Percentiles rank a stretch among this genome's conserved stretches.
These are phyloP conservation scores for Cyberlindnera petersonii DNA, from an alignment of 805 yeast genomes.

Conservation along the genomic window DNA sequence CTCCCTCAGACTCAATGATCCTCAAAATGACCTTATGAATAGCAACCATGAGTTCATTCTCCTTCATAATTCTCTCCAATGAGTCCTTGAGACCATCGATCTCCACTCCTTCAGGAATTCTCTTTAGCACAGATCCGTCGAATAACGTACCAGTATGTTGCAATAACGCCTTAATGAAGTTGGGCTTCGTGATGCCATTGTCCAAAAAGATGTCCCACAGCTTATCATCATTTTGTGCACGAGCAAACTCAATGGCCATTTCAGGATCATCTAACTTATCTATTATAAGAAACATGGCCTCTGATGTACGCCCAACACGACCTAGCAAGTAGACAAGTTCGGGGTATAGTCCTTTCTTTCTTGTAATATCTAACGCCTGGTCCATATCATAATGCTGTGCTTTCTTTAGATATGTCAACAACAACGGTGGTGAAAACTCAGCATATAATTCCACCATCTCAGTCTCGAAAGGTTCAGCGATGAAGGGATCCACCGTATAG, in stretches of 20 bases:
- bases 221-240: slow-evolving; percentile 42
- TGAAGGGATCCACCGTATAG: slow-evolving; percentile 50
- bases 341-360: slow-evolving; percentile 45
- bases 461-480: slow-evolving; percentile 58
- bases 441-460: slow-evolving; percentile 63
- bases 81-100: slow-evolving; percentile 64
- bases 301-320: slow-evolving; percentile 70
- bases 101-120: slow-evolving; percentile 57
- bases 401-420: slow-evolving; percentile 58
- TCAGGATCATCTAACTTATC: slow-evolving; percentile 75
- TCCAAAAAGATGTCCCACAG: slow-evolving; percentile 75
- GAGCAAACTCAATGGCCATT: slow-evolving; percentile 75
- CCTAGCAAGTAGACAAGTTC: slow-evolving; percentile 84
- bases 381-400: slow-evolving; percentile 65
- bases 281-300: slow-evolving; percentile 74
- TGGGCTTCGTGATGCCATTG: slow-evolving; percentile 66
- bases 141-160: slow-evolving; percentile 61
- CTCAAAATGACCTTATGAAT: slow-evolving; percentile 54
- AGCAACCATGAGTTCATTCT: slow-evolving; percentile 51
- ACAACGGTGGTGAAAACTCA: slow-evolving; percentile 48
- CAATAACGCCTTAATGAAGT: slow-evolving; percentile 71
- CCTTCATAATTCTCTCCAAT: slow-evolving; percentile 56
- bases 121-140: slow-evolving; percentile 63
- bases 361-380: slow-evolving; percentile 64
- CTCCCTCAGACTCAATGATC: slow-evolving; percentile 52